Evolutionary conservation across 768 basidiomycete genomes (phyloP).

Genomic region (Pisolithus microcarpus): DNA sequence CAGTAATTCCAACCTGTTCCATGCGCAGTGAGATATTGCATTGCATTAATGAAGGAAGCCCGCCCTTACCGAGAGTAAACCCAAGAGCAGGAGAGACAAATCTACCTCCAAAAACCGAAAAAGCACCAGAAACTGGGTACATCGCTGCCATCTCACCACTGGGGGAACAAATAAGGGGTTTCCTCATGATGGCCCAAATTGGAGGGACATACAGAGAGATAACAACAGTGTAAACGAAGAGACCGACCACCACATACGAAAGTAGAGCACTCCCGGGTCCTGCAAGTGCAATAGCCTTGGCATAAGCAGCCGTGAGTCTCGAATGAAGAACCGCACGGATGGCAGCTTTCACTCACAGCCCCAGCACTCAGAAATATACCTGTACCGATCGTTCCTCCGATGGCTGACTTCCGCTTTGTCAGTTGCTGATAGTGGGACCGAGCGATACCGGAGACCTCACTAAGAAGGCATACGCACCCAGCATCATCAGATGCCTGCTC

Average conservation of each 20-base stretch:
- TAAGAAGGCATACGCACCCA: conserved; percentile 21
- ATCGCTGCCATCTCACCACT: conserved; percentile 64
- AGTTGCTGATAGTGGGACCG: not conserved
- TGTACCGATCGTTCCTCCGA: conserved; percentile 53
- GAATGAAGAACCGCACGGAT: not conserved
- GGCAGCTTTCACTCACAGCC: conserved; percentile 28
- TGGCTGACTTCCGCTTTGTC: conserved; percentile 27
- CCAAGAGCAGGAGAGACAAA: conserved; percentile 57
- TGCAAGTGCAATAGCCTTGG: conserved; percentile 45
- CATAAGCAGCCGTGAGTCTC: not conserved
- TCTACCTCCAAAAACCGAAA: conserved; percentile 49
- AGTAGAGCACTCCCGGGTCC: conserved; percentile 58
- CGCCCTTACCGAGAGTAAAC: conserved; percentile 42
- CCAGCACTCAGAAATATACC: conserved; percentile 58
- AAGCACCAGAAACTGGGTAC: conserved; percentile 56
- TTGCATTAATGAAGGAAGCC: not conserved
- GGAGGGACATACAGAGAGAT: conserved; percentile 40
- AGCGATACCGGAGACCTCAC: not conserved
- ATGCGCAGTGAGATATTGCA: not conserved
- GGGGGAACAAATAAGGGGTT: not conserved
- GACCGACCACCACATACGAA: conserved; percentile 51
- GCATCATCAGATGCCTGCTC: conserved; percentile 38
- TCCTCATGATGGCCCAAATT: not conserved
- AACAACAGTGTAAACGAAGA: conserved; percentile 56
- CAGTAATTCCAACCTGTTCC: conserved; percentile 51